A percentile compares a stretch with the other conserved stretches of the same genome.
Evolutionary conservation across 2,329 filamentous ascomycete genomes (phyloP).

Genomic region (Alternaria sp.): DNA sequence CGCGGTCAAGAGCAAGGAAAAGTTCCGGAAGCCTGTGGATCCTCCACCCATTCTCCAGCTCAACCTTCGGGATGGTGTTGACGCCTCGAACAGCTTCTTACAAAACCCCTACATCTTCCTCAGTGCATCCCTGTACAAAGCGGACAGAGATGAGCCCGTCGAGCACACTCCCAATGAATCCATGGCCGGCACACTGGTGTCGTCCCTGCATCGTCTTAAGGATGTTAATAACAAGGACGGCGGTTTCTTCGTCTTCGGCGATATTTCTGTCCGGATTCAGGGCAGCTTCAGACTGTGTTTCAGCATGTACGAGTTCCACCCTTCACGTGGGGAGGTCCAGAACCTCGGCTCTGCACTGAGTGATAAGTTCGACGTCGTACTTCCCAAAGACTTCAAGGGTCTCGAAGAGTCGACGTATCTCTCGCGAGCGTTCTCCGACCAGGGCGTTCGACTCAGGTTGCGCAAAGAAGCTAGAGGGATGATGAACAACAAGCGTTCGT

Average conservation of each 20-base stretch:
- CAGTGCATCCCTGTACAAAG: slow-evolving; percentile 62
- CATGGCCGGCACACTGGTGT: slow-evolving; percentile 75
- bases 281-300: slow-evolving; percentile 78
- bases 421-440: slow-evolving; percentile 83
- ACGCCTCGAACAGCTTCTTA: slow-evolving; percentile 68
- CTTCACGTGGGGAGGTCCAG: slow-evolving; percentile 51
- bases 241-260: slow-evolving; percentile 89
- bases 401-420: slow-evolving; percentile 82
- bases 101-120: slow-evolving; percentile 71
- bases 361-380: slow-evolving; percentile 68
- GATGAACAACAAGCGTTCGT: slow-evolving; percentile 35
- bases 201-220: slow-evolving; percentile 82
- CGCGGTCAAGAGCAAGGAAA: slow-evolving; percentile 72
- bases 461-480: slow-evolving; percentile 75
- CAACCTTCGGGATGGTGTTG: slow-evolving; percentile 56
- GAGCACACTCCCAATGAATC: slow-evolving; percentile 51
- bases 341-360: slow-evolving; percentile 63
- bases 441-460: slow-evolving; percentile 81
- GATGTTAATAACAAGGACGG: slow-evolving; percentile 78
- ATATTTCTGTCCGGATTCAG: slow-evolving; percentile 78
- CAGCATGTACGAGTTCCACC: slow-evolving; percentile 67
- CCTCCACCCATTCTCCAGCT: slow-evolving; percentile 85
- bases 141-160: slow-evolving; percentile 55
- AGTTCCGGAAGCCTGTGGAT: slow-evolving; percentile 86
- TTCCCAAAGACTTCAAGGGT: slow-evolving; percentile 75